Base-by-base conservation (phyloP, 352 stramenopile genomes). In the Phytophthora ohioensis region DNA sequence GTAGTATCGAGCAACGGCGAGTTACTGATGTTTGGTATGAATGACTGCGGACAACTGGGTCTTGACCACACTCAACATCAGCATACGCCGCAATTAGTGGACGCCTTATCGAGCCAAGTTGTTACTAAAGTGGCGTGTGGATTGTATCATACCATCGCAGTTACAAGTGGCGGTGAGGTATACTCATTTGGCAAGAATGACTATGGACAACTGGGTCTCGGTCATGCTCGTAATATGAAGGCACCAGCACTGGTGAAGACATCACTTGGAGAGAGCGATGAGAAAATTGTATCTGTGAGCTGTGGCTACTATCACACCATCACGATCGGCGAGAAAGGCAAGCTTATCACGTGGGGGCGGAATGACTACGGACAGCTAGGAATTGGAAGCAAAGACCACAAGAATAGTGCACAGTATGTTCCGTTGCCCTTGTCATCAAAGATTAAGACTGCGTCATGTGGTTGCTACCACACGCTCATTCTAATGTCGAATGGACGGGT, bases 291-390 rank as follows among this genome's bases (percentile, higher is more conserved):
- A 15, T 71, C 83, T 30, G 78, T 94, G 15, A 92, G 80, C 60
- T 95, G 90, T 62, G 90, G 90, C 1, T 96, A 96, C 58, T 96
- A 96, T 61, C 90, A 96, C 63, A 95, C 88, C 0, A 78, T 93
- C 7, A 75, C 82, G 0, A 85, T 95, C 41, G 93, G 79, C 0
- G 87, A 94, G 53, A 92, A 91, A 63, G 90, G 90, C 5, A 96
- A 93, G 34, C 67, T 96, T 7, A 82, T 96, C 30, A 95, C 88
- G 2, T 96, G 89, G 86, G 90, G 90, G 2, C 70, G 88, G 15
- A 96, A 96, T 69, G 90, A 96, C 65, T 96, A 96, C 48, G 90
- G 90, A 0, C 90, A 96, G 57, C 72, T 96, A 3, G 90, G 90
- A 5, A 94, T 96, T 36, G 90, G 90, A 45, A 96, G 86, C 69